Conservation (phyloP, 768 basidiomycete genomes). For the Hypholoma fasciculare region DNA sequence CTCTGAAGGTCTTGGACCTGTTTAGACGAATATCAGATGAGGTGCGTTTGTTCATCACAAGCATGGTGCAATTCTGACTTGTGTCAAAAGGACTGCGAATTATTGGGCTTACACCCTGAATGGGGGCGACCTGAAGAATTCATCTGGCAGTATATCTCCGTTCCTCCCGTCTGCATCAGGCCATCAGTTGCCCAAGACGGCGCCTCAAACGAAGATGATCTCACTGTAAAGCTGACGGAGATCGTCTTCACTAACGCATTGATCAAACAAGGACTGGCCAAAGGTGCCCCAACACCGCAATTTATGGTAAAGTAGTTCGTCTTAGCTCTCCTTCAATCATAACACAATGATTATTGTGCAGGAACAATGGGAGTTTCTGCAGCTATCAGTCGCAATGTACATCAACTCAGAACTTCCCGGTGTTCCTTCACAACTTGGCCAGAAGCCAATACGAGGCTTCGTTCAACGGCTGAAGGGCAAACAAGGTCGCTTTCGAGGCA, state of each 20-base stretch:
- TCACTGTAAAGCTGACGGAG: constrained; percentile 96
- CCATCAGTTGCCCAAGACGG: constrained; percentile 98
- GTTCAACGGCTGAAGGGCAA: constrained; percentile 98
- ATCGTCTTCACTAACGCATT: constrained; percentile 94
- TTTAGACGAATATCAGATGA: constrained; percentile 93
- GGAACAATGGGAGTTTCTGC: constrained; percentile 99
- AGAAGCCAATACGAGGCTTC: constrained; percentile 96
- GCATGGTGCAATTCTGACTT: not conserved
- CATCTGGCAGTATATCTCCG: constrained; percentile 98
- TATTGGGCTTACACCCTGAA: constrained; percentile 86
- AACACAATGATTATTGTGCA: constrained; percentile 25
- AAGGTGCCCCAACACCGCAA: constrained; percentile 84
- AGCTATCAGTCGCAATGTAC: constrained; percentile 94
- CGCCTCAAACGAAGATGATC: constrained; percentile 97
- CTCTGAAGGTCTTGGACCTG: constrained; percentile 88
- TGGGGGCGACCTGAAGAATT: constrained; percentile 95
- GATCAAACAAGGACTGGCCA: constrained; percentile 85
- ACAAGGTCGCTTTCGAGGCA: constrained; percentile 97
- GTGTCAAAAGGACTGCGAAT: constrained; percentile 78
- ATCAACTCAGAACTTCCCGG: constrained; percentile 98
- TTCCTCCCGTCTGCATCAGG: constrained; percentile 96
- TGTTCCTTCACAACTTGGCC: constrained; percentile 80
- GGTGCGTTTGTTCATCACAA: constrained; percentile 37
- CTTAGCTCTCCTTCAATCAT: not conserved
- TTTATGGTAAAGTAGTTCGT: constrained; percentile 65